Percentiles rank a stretch among this genome's conserved stretches.
Evolutionary conservation across 106 monocot genomes (phyloP).

Genomic region (Dendrobium nobile): DNA sequence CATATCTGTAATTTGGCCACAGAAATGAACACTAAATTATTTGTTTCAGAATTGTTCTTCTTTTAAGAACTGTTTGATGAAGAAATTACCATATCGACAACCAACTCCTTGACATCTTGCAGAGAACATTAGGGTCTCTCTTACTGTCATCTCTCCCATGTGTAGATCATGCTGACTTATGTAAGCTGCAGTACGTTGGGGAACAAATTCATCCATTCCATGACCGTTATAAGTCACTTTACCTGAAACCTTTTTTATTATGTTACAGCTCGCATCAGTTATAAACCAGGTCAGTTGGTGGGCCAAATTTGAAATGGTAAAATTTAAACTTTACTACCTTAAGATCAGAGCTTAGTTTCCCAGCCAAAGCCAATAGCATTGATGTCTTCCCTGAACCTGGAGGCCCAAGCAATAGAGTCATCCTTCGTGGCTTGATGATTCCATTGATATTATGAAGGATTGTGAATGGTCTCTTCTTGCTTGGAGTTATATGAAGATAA

Average conservation of each 20-base stretch:
- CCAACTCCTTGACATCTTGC: constrained; percentile 61
- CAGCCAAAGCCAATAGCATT: constrained; percentile 38
- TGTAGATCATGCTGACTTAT: constrained; percentile 56
- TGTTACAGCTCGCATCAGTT: background rate
- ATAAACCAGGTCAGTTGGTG: background rate
- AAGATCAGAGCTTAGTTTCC: constrained; percentile 27
- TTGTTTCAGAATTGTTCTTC: background rate
- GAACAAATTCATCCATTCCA: constrained; percentile 54
- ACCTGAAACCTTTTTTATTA: constrained; percentile 15
- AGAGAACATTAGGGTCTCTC: constrained; percentile 57
- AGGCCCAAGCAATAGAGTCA: constrained; percentile 59
- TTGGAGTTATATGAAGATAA: constrained; percentile 7
- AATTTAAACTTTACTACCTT: constrained; percentile 13
- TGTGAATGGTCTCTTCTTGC: constrained; percentile 5
- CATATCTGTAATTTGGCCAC: constrained; percentile 9
- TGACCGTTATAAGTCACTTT: constrained; percentile 57
- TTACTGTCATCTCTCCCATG: constrained; percentile 54
- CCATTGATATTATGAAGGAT: constrained; percentile 15
- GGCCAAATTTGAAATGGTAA: background rate
- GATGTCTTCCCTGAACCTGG: constrained; percentile 60
- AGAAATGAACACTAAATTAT: background rate
- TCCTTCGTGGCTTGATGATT: constrained; percentile 23
- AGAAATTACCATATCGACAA: constrained; percentile 33
- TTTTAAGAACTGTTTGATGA: background rate
- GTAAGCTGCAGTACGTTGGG: constrained; percentile 58